phyloP scores from a whole-genome alignment of 1,284 basidiomycete genomes.

The Trametes hirsuta region DNA sequence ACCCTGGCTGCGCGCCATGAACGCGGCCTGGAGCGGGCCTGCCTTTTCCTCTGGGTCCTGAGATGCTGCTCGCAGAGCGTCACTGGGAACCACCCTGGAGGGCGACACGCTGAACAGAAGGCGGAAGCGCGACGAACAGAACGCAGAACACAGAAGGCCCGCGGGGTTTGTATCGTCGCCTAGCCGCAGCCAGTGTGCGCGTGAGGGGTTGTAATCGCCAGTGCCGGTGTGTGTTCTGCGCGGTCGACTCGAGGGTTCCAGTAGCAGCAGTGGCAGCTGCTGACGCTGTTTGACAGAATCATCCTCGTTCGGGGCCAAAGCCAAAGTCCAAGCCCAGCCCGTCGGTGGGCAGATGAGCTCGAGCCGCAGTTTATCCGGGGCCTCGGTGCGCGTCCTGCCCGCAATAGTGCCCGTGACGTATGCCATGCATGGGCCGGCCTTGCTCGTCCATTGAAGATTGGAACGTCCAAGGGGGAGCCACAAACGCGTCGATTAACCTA shows the following conservation, averaged over 20 bases:
- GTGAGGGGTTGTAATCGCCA: neutral
- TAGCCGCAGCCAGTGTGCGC: neutral
- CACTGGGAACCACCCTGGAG: constrained; percentile 3
- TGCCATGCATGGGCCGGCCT: no score
- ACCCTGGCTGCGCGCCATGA: constrained; percentile 7
- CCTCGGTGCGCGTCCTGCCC: no score
- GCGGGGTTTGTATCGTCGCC: constrained; percentile 5
- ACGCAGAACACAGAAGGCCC: constrained; percentile 8
- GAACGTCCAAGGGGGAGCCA: no score
- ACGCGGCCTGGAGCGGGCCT: constrained; percentile 1
- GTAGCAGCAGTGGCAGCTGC: neutral
- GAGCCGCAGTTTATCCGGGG: no score
- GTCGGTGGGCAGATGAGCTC: neutral
- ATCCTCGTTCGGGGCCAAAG: constrained; percentile 1
- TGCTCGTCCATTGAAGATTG: no score
- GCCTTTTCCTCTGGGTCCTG: constrained; percentile 2
- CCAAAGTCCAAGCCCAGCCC: neutral
- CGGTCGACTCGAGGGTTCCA: neutral
- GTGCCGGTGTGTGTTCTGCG: neutral
- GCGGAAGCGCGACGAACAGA: constrained; percentile 17
- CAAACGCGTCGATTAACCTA: neutral
- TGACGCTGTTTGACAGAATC: constrained; percentile 8
- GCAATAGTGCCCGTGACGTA: no score
- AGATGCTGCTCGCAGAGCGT: neutral
- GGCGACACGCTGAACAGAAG: constrained; percentile 12